Evolutionary conservation across 495 filamentous ascomycete species (phyloP), one percentile per base, ranked within the genome.

Genomic region (Penicillium argentinense): DNA sequence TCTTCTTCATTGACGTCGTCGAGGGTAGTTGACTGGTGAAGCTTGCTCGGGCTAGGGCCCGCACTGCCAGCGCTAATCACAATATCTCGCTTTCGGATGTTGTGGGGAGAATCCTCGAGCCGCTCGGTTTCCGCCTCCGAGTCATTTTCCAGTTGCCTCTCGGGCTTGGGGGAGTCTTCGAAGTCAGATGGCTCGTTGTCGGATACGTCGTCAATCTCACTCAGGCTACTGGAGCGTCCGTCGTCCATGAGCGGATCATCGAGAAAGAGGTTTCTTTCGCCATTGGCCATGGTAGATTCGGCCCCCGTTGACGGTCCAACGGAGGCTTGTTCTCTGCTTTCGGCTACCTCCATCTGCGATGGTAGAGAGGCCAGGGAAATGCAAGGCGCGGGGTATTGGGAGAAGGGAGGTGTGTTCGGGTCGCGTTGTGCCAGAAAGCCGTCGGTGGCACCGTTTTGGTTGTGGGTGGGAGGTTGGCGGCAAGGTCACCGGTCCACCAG

Each of bases 61-160:
- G 76, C 59, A 56, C 51, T 74, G 55, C 59, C 66, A 37, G 63
- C 65, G 55, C 55, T 78, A 14, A 87, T 53, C 6, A 83, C 74
- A 37, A 89, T 84, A 64, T 86, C 79, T 55, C 75, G 74, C 50
- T 77, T 75, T 23, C 76, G 77, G 54, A 74, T 69, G 51, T 91
- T 89, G 45, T 87, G 82, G 16, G 93, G 95, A n/a, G 92, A 91
- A 60, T 88, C 83, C 54, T 95, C 92, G 56, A 97, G 77, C 40
- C 95, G 83, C 71, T 97, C 95, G 6, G 93, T 98, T 72, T 97
- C 93, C 21, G 95, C 93, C 68, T 98, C 93, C n/a, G 93, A 95
- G 69, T 97, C 92, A 54, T 86, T 86, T 46, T 85, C 84, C 42
- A 64, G 53, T 39, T 55, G 58, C 56, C 50, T 68, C 44, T 69